Conservation (phyloP, 257 asterid species). For the Ilex asprella region DNA sequence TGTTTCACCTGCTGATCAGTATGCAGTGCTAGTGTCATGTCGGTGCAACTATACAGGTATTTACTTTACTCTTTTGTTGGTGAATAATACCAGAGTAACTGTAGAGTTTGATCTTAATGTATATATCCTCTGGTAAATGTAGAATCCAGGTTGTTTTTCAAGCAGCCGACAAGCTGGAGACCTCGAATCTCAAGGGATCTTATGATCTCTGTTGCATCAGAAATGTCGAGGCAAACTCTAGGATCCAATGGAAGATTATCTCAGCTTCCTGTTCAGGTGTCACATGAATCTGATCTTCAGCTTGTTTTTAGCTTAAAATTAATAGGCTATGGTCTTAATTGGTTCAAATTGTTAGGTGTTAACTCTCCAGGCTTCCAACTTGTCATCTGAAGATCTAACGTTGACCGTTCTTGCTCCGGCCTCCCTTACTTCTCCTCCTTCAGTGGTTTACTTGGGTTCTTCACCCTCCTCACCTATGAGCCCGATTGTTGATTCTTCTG, state of each 20-base stretch:
- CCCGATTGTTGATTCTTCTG: slow-evolving; percentile 40
- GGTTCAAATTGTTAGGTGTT: slow-evolving; percentile 60
- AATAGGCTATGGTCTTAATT: slow-evolving; percentile 20
- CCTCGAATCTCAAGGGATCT: slow-evolving; percentile 90
- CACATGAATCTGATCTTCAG: slow-evolving; percentile 16
- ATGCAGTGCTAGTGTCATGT: slow-evolving; percentile 90
- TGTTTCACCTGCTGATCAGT: slow-evolving; percentile 53
- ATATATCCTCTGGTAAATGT: slow-evolving; percentile 16
- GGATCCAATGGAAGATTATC: slow-evolving; percentile 57
- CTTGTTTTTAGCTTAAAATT: slow-evolving; percentile 5
- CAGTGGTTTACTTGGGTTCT: slow-evolving; percentile 72
- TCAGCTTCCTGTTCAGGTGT: slow-evolving; percentile 89
- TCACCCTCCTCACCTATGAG: slow-evolving; percentile 55
- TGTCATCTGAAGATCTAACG: slow-evolving; percentile 82
- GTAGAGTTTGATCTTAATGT: slow-evolving; percentile 14
- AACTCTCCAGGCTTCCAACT: slow-evolving; percentile 93
- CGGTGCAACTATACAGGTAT: slow-evolving; percentile 95
- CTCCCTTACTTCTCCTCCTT: slow-evolving; percentile 88
- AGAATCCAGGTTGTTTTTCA: slow-evolving; percentile 91
- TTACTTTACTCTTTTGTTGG: not conserved
- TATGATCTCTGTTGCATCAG: slow-evolving; percentile 95
- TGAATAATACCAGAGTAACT: slow-evolving; percentile 5
- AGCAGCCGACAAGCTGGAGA: slow-evolving; percentile 84
- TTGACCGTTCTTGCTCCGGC: slow-evolving; percentile 95
- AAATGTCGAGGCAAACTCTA: slow-evolving; percentile 65